Percentiles rank a stretch among this genome's conserved stretches.
These are phyloP conservation scores for Hypericum perforatum DNA, from an alignment of 345 rosid species.

Conservation along the genomic window DNA sequence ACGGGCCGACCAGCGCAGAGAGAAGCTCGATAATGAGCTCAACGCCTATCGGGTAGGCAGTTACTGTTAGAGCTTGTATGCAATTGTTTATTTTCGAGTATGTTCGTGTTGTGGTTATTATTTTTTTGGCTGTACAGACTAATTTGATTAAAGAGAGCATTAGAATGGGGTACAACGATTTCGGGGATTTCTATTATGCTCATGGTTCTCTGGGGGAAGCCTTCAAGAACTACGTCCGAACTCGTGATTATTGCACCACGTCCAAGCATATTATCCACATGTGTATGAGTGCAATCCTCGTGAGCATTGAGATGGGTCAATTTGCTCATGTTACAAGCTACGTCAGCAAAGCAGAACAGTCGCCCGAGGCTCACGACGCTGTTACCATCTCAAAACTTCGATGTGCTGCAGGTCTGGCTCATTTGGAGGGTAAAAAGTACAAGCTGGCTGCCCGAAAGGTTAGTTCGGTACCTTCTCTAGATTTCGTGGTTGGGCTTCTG, in stretches of 20 bases:
- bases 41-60: conserved; percentile 74
- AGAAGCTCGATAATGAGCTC: conserved; percentile 83
- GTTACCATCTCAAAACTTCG: conserved; percentile 53
- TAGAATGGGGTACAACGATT: conserved; percentile 97
- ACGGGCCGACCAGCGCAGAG: conserved; percentile 74
- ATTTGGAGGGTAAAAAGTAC: conserved; percentile 75
- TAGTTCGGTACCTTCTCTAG: conserved; percentile 8
- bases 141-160: conserved; percentile 96
- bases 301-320: conserved; percentile 97
- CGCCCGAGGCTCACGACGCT: conserved; percentile 60
- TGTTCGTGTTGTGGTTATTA: not conserved
- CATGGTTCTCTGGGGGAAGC: conserved; percentile 85
- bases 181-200: conserved; percentile 89
- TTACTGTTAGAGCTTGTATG: too few relatives aligned
- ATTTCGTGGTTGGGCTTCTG: too few relatives aligned
- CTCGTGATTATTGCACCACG: conserved; percentile 97
- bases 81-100: too few relatives aligned
- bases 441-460: conserved; percentile 99
- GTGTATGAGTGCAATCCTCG: conserved; percentile 94
- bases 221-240: conserved; percentile 75
- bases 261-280: conserved; percentile 83
- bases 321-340: conserved; percentile 89
- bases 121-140: conserved; percentile 40
- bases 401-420: conserved; percentile 93
- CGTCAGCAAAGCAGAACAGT: conserved; percentile 90